Conservation (phyloP, 2,329 filamentous ascomycete species). For the Annulohypoxylon truncatum region DNA sequence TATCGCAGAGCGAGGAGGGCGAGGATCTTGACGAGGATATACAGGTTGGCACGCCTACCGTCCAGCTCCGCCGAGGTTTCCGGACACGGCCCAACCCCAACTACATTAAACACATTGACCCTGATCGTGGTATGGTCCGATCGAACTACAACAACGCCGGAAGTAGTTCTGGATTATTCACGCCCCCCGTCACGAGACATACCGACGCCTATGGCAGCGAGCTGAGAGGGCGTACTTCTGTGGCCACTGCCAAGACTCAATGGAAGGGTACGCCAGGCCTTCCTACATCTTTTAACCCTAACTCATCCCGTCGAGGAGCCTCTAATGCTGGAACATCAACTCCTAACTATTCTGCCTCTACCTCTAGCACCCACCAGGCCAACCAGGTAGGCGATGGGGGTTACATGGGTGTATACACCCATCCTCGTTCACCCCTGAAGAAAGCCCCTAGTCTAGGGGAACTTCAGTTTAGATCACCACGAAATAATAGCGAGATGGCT, state of each 20-base stretch:
- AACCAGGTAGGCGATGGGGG: conserved; percentile 65
- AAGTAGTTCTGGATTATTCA: conserved; percentile 56
- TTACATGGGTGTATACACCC: conserved; percentile 81
- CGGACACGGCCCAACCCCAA: conserved; percentile 85
- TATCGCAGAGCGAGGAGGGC: conserved; percentile 62
- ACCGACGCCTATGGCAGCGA: conserved; percentile 52
- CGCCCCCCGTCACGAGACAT: conserved; percentile 52
- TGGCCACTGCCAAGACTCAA: conserved; percentile 75
- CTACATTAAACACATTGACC: conserved; percentile 78
- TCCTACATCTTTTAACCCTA: conserved; percentile 57
- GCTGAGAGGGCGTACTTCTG: conserved; percentile 42
- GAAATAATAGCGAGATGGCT: conserved; percentile 72
- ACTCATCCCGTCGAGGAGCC: conserved; percentile 38
- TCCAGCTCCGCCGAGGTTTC: conserved; percentile 79
- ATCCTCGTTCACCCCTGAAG: conserved; percentile 84
- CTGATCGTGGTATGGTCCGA: conserved; percentile 59
- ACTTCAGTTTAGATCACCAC: conserved; percentile 61
- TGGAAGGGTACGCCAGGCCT: conserved; percentile 79
- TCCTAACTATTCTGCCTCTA: conserved; percentile 26
- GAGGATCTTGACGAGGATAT: conserved; percentile 58
- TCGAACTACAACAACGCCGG: conserved; percentile 53
- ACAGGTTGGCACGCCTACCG: conserved; percentile 64
- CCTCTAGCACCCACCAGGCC: conserved; percentile 5
- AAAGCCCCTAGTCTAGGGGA: conserved; percentile 76
- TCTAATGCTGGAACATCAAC: conserved; percentile 41